These are phyloP conservation scores for Globisporangium alternatum DNA, from an alignment of 352 stramenopile genomes.

Conservation along the genomic window DNA sequence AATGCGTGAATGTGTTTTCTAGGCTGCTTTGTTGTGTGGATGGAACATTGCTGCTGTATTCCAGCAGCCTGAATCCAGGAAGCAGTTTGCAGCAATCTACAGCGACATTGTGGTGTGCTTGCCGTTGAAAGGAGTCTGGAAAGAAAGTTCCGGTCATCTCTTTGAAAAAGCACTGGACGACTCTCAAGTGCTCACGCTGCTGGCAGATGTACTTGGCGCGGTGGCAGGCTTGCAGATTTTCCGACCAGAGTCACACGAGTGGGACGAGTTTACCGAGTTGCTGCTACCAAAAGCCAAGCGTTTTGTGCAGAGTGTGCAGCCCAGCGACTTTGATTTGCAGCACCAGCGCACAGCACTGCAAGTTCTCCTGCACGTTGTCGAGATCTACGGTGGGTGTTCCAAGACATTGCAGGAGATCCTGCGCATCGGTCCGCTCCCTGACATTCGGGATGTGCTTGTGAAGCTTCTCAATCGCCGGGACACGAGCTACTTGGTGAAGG, in stretches of 20 bases:
- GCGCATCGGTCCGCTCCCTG: conserved; percentile 30
- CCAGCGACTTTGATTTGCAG: conserved; percentile 26
- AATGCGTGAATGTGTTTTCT: conserved; percentile 18
- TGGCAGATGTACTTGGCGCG: conserved; percentile 36
- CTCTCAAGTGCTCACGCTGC: conserved; percentile 27
- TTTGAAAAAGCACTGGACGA: conserved; percentile 33
- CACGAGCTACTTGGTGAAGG: conserved; percentile 59
- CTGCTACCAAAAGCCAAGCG: conserved; percentile 40
- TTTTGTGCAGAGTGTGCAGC: conserved; percentile 33
- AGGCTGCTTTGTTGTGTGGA: conserved; percentile 38
- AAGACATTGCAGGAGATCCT: conserved; percentile 24
- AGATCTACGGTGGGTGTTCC: conserved; percentile 39
- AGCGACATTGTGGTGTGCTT: conserved; percentile 50
- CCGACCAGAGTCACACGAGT: conserved; percentile 28
- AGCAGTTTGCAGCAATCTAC: conserved; percentile 35
- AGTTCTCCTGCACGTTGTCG: conserved; percentile 38
- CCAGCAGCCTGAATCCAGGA: conserved; percentile 24
- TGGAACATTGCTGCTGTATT: conserved; percentile 50
- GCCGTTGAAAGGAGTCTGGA: conserved; percentile 38
- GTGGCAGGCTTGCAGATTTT: conserved; percentile 39
- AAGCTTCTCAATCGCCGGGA: conserved; percentile 33
- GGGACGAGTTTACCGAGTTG: conserved; percentile 46
- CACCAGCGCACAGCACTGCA: conserved; percentile 39
- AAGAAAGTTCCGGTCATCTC: conserved; percentile 23
- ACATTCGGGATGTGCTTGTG: conserved; percentile 36